Percentiles rank a stretch among this genome's conserved stretches.
phyloP scores from a whole-genome alignment of 306 rosid species.

The Quillaja saponaria region DNA sequence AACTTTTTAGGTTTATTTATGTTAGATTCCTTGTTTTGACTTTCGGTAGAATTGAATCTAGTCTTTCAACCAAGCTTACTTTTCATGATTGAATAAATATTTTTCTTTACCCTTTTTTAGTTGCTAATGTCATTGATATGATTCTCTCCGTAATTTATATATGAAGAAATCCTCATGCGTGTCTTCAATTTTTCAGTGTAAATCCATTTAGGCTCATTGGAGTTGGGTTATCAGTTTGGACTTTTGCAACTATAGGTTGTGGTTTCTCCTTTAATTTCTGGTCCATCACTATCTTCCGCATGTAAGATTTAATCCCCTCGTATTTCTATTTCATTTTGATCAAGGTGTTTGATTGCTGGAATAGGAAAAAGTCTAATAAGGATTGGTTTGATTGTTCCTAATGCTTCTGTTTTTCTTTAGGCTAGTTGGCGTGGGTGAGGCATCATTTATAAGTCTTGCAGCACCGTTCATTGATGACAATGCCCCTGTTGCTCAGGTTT shows the following conservation, averaged over 20 bases:
- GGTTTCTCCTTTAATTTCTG: conserved; percentile 68
- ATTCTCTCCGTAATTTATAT: conserved; percentile 6
- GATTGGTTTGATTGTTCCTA: conserved; percentile 7
- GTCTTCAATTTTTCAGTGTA: conserved; percentile 50
- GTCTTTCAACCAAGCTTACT: too few relatives aligned
- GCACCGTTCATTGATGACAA: conserved; percentile 92
- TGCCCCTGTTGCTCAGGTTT: conserved; percentile 78
- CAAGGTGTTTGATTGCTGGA: conserved; percentile 18
- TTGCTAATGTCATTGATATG: conserved; percentile 7
- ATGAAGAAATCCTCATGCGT: conserved; percentile 6
- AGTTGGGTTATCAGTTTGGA: conserved; percentile 87
- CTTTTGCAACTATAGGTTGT: conserved; percentile 59
- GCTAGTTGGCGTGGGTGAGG: conserved; percentile 93
- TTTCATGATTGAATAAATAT: too few relatives aligned
- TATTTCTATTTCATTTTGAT: conserved; percentile 6
- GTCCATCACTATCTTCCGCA: conserved; percentile 78
- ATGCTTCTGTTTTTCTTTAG: conserved; percentile 39
- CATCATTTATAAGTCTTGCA: conserved; percentile 91
- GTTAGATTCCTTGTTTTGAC: background rate
- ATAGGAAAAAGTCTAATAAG: conserved; percentile 8
- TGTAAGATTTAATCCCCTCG: conserved; percentile 52
- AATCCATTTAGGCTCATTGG: conserved; percentile 88
- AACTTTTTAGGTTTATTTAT: background rate
- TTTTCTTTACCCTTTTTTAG: background rate
- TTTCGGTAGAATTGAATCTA: background rate